phyloP scores from a whole-genome alignment of 495 filamentous ascomycete genomes.

The Penicilliopsis zonata region DNA sequence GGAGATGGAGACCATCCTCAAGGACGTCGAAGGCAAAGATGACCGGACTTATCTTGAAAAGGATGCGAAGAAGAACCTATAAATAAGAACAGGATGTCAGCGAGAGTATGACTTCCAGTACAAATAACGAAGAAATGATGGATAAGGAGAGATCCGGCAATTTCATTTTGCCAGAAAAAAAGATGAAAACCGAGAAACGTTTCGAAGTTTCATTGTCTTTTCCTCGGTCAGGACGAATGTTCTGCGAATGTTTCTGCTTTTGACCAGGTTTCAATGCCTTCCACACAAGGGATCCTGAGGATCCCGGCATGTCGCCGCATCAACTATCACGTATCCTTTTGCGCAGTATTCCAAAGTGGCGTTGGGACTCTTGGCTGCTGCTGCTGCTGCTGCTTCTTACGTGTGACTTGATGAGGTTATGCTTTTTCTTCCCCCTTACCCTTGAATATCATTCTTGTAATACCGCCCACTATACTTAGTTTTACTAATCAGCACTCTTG shows the following conservation, averaged over 20 bases:
- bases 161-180: too few relatives aligned
- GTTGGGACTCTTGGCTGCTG: too few relatives aligned
- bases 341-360: too few relatives aligned
- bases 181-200: too few relatives aligned
- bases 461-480: constrained; percentile 1
- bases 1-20: constrained; percentile 78
- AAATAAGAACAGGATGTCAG: constrained; percentile 3
- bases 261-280: neutral
- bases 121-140: too few relatives aligned
- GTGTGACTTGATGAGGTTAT: constrained; percentile 5
- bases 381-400: neutral
- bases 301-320: too few relatives aligned
- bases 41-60: constrained; percentile 55
- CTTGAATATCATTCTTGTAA: neutral
- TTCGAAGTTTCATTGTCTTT: too few relatives aligned
- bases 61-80: constrained; percentile 30
- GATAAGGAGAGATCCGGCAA: too few relatives aligned
- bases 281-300: too few relatives aligned
- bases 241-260: neutral
- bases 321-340: too few relatives aligned
- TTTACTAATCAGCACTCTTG: constrained; percentile 5
- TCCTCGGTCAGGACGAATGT: too few relatives aligned
- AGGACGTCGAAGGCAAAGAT: constrained; percentile 80
- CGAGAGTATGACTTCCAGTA: too few relatives aligned
- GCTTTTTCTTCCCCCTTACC: constrained; percentile 2